Conservation (phyloP, 208 protist species). For the Leishmania guyanensis region DNA sequence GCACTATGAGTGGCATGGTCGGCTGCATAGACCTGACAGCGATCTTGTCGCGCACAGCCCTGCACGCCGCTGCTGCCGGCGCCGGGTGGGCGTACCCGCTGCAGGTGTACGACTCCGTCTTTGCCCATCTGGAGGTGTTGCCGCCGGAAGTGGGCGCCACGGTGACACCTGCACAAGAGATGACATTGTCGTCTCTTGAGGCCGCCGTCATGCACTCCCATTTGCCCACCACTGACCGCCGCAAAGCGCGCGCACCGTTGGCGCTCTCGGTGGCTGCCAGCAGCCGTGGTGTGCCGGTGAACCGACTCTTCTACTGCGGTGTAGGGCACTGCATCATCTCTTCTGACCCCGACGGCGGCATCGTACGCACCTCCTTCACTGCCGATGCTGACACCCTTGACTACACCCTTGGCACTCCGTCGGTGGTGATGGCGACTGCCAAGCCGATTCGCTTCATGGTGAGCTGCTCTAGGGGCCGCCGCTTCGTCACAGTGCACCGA, state of each 20-base stretch:
- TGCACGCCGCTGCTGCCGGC: slow-evolving; percentile 45
- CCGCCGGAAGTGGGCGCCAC: not conserved
- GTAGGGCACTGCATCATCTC: slow-evolving; percentile 63
- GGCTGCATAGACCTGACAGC: slow-evolving; percentile 71
- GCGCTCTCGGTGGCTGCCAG: not conserved
- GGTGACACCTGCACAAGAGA: not conserved
- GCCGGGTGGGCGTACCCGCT: slow-evolving; percentile 37
- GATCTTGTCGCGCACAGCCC: slow-evolving; percentile 48
- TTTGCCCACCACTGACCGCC: not conserved
- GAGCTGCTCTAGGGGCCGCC: slow-evolving; percentile 46
- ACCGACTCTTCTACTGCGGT: slow-evolving; percentile 54
- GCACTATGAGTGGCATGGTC: slow-evolving; percentile 64
- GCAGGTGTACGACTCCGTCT: slow-evolving; percentile 41
- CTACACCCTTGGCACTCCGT: slow-evolving; percentile 23
- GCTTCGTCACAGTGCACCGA: slow-evolving; percentile 77
- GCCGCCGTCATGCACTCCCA: not conserved
- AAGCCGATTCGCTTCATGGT: slow-evolving; percentile 52
- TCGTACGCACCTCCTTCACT: slow-evolving; percentile 53
- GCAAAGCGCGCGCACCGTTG: not conserved
- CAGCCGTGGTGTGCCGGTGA: slow-evolving; percentile 25
- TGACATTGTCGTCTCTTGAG: not conserved
- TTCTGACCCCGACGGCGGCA: slow-evolving; percentile 52
- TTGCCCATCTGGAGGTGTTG: slow-evolving; percentile 38
- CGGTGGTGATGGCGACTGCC: slow-evolving; percentile 27
- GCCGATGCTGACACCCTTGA: slow-evolving; percentile 18